Evolutionary conservation across 75 land plant species (phyloP), one percentile per base, ranked within the genome.

Genomic region (Azolla pinnata): DNA sequence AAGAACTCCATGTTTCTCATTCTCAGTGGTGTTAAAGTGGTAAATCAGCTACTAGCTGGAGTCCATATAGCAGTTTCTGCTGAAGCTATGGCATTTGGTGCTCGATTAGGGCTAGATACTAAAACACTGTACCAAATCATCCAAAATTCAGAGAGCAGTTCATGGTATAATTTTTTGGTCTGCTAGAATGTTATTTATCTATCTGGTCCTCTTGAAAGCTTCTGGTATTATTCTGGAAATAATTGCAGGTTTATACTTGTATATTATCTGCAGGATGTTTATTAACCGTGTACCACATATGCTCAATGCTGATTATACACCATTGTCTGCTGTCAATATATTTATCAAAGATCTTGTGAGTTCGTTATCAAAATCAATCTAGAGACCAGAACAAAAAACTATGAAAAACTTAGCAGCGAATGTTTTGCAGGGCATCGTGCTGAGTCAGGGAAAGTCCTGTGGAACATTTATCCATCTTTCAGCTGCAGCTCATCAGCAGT

Each of bases 81-180:
- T 35, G 99, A 95, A 70, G 99, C 92, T 21, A 83, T 95, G 86
- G 99, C 99, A 28, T 81, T 95, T 69, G 99, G 88, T 28, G 97
- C 97, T 49, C 81, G 85, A 31, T 49, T 83, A 42, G 88, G 91
- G 54, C 71, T 95, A 28, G 67, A 83, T 38, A 79, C 91, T 1
- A 74, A 83, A 46, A 54, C 34, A 27, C 62, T 95, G 60, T 95
- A 83, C 69, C 82, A 89, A 44, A 53, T 82, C 29, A 77, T 95
- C 59, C 53, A 67, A 27, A 61, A 76, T 44, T 57, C 75, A 54
- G 55, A 59, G 4, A 91, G 97, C 57, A 68, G 69, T 26, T 95
- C 99, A 57, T 95, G 99, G 99, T 95, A 77, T 8, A 65, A 59
- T 1, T 54, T 42, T 17, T 14, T 38, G 7, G 12, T 8, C 14